These are phyloP conservation scores for Cryptosporidium sp. DNA, from an alignment of 169 alveolate species.

Conservation along the genomic window DNA sequence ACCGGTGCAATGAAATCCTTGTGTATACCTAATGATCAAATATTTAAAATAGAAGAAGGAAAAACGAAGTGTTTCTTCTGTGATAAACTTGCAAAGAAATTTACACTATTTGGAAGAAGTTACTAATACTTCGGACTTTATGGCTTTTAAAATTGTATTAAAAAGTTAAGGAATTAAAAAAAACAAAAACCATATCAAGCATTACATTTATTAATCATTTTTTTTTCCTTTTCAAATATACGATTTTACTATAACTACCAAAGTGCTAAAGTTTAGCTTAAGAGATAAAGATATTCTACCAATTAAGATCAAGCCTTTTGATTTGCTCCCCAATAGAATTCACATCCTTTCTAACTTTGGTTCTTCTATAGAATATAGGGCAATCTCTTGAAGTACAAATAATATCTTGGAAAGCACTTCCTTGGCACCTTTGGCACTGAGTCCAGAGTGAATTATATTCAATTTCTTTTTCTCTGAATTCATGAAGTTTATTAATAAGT, in stretches of 20 bases:
- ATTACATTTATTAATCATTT: too few relatives aligned
- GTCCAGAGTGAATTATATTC: slow-evolving; percentile 95
- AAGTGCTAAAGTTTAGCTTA: neutral
- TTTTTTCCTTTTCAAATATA: too few relatives aligned
- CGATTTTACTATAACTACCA: neutral
- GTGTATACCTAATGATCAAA: slow-evolving; percentile 95
- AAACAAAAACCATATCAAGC: too few relatives aligned
- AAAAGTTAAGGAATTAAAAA: neutral
- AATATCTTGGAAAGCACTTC: slow-evolving; percentile 94
- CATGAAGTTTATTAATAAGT: slow-evolving; percentile 85
- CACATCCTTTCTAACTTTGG: slow-evolving; percentile 92
- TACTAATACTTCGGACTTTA: slow-evolving; percentile 83
- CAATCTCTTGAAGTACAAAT: slow-evolving; percentile 98
- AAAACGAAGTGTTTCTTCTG: slow-evolving; percentile 95
- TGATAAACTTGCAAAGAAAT: slow-evolving; percentile 93
- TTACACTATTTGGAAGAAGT: slow-evolving; percentile 95
- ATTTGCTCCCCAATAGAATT: slow-evolving; percentile 83
- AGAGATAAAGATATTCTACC: slow-evolving; percentile 3
- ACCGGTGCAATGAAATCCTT: slow-evolving; percentile 97
- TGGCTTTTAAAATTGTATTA: too few relatives aligned
- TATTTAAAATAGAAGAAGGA: slow-evolving; percentile 88
- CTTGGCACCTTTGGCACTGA: slow-evolving; percentile 98
- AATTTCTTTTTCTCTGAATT: slow-evolving; percentile 89
- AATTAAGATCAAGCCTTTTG: slow-evolving; percentile 42
- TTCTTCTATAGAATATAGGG: slow-evolving; percentile 97